Evolutionary conservation across 2,329 filamentous ascomycete genomes (phyloP), one percentile per base, ranked within the genome.

Genomic region (Magnaporthiopsis incrustans): DNA sequence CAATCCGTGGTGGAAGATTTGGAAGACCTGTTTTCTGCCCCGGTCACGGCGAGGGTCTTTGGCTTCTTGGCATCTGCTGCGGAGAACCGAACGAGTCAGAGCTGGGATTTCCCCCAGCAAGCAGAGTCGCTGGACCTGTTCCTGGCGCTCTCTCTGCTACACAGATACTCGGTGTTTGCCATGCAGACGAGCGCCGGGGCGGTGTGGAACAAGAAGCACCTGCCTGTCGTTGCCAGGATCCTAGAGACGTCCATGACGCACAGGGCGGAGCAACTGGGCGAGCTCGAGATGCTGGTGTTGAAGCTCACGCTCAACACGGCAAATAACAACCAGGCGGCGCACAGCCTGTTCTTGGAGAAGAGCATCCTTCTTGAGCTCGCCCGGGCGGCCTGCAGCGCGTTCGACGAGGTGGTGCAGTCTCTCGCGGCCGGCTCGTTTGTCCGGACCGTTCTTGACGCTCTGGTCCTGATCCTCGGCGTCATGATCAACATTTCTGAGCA

Each of bases 401-500:
- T 88, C 66, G 71, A 73, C 7, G 72, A 75, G 25, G 77, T 85
- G 10, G 75, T 82, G 53, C 72, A 76, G 2, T 80, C 80, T 8
- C 75, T 85, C 64, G 76, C 77, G 7, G 79, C 78, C 59, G 79
- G 80, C 33, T 76, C 78, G n/a, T 79, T 85, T 63, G 73, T 79
- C 14, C 75, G 77, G 2, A 78, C 79, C 27, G 76, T 81, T 1
- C 77, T 93, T 63, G 89, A 96, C 68, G 83, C 85, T 61, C 81
- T 97, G 18, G 84, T 97, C 61, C 81, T 97, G 57, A 84, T 90
- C 63, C 79, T 97, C 56, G 93, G 92, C 0, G 85, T 91, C 27
- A 84, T 94, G 75, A 96, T 96, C 74, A 97, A 97, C 71, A 84
- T 97, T 64, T 85, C 91, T 11, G 92, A 97, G 73, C 88, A 91